Evolutionary conservation across 768 basidiomycete species (phyloP).

Genomic region (Boletus subparvulus): DNA sequence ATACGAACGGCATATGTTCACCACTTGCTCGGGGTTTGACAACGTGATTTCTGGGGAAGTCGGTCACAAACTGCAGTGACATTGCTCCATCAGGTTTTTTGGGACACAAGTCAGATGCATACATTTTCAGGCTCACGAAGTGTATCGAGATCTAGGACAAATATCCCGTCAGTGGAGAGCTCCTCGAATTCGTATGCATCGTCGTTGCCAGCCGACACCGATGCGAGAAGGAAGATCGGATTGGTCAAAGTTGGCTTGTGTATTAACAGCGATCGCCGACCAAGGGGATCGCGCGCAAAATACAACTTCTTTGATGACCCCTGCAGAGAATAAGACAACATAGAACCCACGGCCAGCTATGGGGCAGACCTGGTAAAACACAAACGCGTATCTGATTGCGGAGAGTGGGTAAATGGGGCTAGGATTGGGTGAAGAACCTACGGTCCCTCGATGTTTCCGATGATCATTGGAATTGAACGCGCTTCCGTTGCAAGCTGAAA

Average conservation of each 20-base stretch:
- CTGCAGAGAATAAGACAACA: slow-evolving; percentile 32
- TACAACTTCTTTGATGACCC: slow-evolving; percentile 48
- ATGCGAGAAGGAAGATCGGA: slow-evolving; percentile 63
- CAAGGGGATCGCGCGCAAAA: slow-evolving; percentile 82
- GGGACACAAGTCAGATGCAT: slow-evolving; percentile 1
- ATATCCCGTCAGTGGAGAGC: slow-evolving; percentile 56
- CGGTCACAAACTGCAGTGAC: slow-evolving; percentile 17
- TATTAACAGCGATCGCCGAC: slow-evolving; percentile 79
- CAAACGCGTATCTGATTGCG: slow-evolving; percentile 67
- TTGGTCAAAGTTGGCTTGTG: slow-evolving; percentile 50
- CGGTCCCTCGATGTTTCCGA: slow-evolving; percentile 78
- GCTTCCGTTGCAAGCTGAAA: slow-evolving; percentile 25
- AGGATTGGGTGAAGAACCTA: slow-evolving; percentile 41
- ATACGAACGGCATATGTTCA: slow-evolving; percentile 23
- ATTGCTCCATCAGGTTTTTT: not conserved
- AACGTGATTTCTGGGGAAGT: slow-evolving; percentile 21
- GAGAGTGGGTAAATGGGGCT: not conserved
- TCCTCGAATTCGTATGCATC: slow-evolving; percentile 57
- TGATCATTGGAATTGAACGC: slow-evolving; percentile 47
- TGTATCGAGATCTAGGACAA: slow-evolving; percentile 46
- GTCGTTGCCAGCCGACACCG: slow-evolving; percentile 56
- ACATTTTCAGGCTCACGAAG: slow-evolving; percentile 29
- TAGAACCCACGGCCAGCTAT: not conserved
- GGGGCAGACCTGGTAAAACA: slow-evolving; percentile 68
- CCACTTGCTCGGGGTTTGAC: slow-evolving; percentile 22